phyloP scores from a whole-genome alignment of 805 yeast species.

The Yarrowia yakushimensis region DNA sequence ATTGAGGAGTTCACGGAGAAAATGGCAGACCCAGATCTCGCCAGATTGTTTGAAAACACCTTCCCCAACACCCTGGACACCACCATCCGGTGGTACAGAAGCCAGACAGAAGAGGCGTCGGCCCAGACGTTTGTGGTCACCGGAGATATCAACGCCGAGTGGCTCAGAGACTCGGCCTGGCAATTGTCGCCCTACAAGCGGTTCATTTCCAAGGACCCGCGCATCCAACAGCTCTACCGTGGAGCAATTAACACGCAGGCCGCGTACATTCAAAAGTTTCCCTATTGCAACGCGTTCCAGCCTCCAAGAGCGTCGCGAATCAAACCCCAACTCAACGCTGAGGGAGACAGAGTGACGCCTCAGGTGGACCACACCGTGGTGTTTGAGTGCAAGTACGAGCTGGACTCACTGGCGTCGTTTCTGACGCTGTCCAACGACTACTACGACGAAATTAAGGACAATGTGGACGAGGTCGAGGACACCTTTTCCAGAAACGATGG shows the following conservation, averaged over 20 bases:
- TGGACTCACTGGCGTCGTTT: conserved; percentile 82
- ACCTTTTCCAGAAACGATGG: conserved; percentile 43
- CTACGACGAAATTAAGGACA: conserved; percentile 46
- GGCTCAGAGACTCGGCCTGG: conserved; percentile 85
- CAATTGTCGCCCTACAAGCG: conserved; percentile 75
- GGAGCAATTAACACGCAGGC: conserved; percentile 87
- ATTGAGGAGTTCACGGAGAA: conserved; percentile 50
- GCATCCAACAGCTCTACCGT: conserved; percentile 50
- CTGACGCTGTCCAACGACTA: conserved; percentile 72
- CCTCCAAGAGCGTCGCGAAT: conserved; percentile 50
- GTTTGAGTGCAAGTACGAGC: conserved; percentile 86
- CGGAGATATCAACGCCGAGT: conserved; percentile 91
- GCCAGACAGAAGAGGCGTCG: conserved; percentile 29
- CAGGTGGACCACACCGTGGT: conserved; percentile 65
- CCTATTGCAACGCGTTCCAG: conserved; percentile 90
- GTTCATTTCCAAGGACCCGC: conserved; percentile 50
- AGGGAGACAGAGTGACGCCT: conserved; percentile 63
- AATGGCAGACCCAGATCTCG: conserved; percentile 61
- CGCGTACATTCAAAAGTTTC: conserved; percentile 54
- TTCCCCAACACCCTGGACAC: conserved; percentile 88
- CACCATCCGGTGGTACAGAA: conserved; percentile 68
- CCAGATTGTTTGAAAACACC: conserved; percentile 72
- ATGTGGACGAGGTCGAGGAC: conserved; percentile 41
- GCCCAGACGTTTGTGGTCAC: conserved; percentile 78
- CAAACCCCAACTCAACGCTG: conserved; percentile 27